Percentiles rank a stretch among this genome's conserved stretches.
Conservation (phyloP, 441 rosid species). For the Adansonia madagascariensis region DNA sequence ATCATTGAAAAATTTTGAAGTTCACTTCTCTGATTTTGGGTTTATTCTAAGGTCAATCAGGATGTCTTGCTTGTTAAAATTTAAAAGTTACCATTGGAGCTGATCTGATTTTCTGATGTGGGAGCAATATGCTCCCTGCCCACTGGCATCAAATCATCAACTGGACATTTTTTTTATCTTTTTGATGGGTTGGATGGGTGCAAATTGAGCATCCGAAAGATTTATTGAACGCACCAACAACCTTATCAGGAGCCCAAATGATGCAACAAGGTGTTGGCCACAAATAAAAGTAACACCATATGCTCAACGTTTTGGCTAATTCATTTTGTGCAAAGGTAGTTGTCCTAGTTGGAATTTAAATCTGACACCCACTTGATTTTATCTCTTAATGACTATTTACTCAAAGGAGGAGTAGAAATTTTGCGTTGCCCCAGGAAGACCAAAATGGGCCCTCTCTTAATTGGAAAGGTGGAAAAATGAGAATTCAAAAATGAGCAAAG, state of each 20-base stretch:
- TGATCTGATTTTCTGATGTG: background rate
- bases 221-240: background rate
- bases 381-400: background rate
- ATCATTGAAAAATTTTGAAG: background rate
- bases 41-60: background rate
- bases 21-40: background rate
- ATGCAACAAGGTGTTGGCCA: slow-evolving; percentile 24
- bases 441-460: slow-evolving; percentile 26
- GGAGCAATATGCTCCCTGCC: slow-evolving; percentile 1
- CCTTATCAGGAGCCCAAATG: background rate
- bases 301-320: slow-evolving; percentile 19
- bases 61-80: background rate
- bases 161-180: background rate
- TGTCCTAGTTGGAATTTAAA: no score
- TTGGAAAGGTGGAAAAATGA: background rate
- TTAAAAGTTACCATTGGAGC: background rate
- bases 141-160: background rate
- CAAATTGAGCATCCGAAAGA: background rate
- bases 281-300: slow-evolving; percentile 31
- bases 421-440: slow-evolving; percentile 1
- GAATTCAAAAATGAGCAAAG: slow-evolving; percentile 28
- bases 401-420: slow-evolving; percentile 4
- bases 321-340: no score
- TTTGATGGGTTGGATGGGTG: background rate
- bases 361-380: no score